Percentiles rank a stretch among this genome's conserved stretches.
Conservation (phyloP, 805 yeast genomes). For the Suhomyces pyralidae region DNA sequence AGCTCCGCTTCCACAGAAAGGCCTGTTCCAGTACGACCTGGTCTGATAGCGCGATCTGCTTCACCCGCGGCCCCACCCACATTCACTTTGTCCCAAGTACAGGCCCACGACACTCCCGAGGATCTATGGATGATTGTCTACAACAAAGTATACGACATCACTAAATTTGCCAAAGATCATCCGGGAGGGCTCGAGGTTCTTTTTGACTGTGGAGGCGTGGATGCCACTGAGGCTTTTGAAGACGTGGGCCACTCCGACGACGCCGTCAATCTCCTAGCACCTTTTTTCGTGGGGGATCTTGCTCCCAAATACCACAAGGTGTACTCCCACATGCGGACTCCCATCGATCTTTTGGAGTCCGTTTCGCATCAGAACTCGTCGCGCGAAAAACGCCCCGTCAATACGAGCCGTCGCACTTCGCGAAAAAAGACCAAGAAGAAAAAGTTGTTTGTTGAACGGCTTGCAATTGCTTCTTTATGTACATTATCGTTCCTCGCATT, state of each 20-base stretch:
- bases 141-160: slow-evolving; percentile 74
- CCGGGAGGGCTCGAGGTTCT: slow-evolving; percentile 78
- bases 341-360: not conserved
- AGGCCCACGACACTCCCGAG: slow-evolving; percentile 67
- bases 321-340: slow-evolving; percentile 13
- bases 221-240: slow-evolving; percentile 68
- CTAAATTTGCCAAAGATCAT: slow-evolving; percentile 69
- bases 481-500: slow-evolving; percentile 14
- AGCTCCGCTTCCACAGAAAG: not conserved
- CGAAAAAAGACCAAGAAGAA: slow-evolving; percentile 8
- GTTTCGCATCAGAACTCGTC: not conserved
- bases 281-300: slow-evolving; percentile 30
- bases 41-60: not conserved
- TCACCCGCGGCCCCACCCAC: not conserved
- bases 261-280: slow-evolving; percentile 30
- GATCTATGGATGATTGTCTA: slow-evolving; percentile 84
- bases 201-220: slow-evolving; percentile 73
- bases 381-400: not conserved
- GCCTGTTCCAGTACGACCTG: not conserved
- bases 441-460: slow-evolving; percentile 8
- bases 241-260: slow-evolving; percentile 38
- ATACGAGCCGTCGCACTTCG: not conserved
- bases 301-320: slow-evolving; percentile 12
- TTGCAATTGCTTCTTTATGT: slow-evolving; percentile 11
- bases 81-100: slow-evolving; percentile 48